Base-by-base conservation (phyloP, 2,329 filamentous ascomycete genomes). In the Fusarium dimerum region DNA sequence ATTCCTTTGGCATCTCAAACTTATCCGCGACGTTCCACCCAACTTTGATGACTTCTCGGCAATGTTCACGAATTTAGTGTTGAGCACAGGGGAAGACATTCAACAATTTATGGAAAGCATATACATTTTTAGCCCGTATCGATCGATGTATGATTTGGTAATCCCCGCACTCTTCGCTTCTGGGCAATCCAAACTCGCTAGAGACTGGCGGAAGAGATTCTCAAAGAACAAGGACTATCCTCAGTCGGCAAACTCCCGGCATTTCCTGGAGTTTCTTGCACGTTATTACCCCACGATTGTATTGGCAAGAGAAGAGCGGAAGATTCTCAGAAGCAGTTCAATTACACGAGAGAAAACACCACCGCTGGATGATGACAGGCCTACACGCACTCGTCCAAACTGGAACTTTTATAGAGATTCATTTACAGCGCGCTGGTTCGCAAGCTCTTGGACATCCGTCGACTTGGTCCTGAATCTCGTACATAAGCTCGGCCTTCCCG, bases 391-490 rank as follows among this genome's bases (percentile, higher is more conserved):
- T 26, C 20, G 20, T 7, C 20, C 4, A 26, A 26, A 26, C 20
- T 26, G 20, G 50, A 58, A 64, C 17, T 61, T 59, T 16, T 67
- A 64, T 36, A 66, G 63, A 40, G 70, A 72, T 45, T 62, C 85
- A 56, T 87, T 95, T 30, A 87, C 89, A 16, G 88, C 92, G n/a
- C 83, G 86, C 57, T 85, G 91, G 74, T 92, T 96, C 67, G 92
- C 92, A 10, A 86, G 78, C 51, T 74, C 74, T 16, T 88, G 89
- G 69, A 80, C 94, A 18, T 83, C 86, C 1, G 76, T 92, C 10
- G 85, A 92, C 50, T 82, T 87, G 59, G 84, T 90, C 26, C 83
- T 95, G 49, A 82, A 82, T 34, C 80, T 89, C 7, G 75, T 94
- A 16, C 78, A 81, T 50, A 83, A 88, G 62, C 81, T 96, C 47